phyloP scores from a whole-genome alignment of 2,329 filamentous ascomycete species.

The Fusarium nodosum region DNA sequence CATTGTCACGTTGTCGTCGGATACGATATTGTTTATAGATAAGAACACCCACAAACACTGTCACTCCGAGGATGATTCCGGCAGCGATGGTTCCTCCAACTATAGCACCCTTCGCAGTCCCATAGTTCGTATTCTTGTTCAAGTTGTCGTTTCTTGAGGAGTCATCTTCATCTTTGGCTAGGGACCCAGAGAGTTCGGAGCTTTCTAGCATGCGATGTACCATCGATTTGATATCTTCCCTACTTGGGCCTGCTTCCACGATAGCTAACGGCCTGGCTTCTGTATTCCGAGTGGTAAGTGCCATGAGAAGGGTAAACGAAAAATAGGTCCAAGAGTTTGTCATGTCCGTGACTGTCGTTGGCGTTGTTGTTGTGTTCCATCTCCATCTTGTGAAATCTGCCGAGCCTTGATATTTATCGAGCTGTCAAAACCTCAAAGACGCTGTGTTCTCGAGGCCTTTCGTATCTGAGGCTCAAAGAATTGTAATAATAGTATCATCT shows the following conservation, averaged over 20 bases:
- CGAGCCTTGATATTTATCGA: not conserved
- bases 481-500: constrained; percentile 30
- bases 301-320: constrained; percentile 14
- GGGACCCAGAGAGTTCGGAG: not conserved
- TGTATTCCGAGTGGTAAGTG: not conserved
- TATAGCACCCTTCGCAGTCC: constrained; percentile 31
- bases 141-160: constrained; percentile 7
- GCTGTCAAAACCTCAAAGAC: constrained; percentile 15
- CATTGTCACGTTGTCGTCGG: not conserved
- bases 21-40: constrained; percentile 32
- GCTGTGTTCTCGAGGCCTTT: not conserved
- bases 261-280: constrained; percentile 26
- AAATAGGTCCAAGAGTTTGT: constrained; percentile 17
- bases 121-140: not conserved
- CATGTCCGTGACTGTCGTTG: constrained; percentile 8
- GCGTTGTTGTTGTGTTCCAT: constrained; percentile 20
- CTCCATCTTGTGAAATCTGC: constrained; percentile 9
- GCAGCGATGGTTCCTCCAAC: constrained; percentile 40
- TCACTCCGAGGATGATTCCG: constrained; percentile 35
- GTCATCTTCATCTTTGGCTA: not conserved
- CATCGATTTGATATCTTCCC: constrained; percentile 16
- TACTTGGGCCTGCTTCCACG: not conserved
- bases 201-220: constrained; percentile 5
- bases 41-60: constrained; percentile 38
- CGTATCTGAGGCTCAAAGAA: not conserved